phyloP scores from a whole-genome alignment of 2,329 filamentous ascomycete genomes.

The Colletotrichum godetiae region DNA sequence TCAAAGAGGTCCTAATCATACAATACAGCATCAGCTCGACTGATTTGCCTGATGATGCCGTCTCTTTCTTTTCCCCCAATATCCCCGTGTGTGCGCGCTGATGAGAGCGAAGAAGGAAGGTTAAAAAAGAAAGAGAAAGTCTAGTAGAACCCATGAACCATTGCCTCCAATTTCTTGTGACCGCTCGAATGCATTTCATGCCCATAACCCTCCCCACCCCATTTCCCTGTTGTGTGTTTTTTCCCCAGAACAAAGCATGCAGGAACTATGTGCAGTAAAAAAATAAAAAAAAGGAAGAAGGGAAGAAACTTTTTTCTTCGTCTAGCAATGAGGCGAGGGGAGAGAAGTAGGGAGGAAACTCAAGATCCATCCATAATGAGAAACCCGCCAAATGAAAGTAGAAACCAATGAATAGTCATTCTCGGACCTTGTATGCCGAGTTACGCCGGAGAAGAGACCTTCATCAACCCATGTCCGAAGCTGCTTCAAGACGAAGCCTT shows the following conservation, averaged over 20 bases:
- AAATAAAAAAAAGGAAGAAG: background rate
- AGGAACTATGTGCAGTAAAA: conserved; percentile 26
- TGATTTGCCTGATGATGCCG: background rate
- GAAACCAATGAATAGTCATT: background rate
- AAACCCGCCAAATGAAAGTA: background rate
- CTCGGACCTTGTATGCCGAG: conserved; percentile 13
- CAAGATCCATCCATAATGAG: background rate
- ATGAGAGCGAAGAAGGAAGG: background rate
- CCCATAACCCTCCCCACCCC: background rate
- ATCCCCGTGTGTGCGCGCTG: conserved; percentile 12
- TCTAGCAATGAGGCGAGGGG: conserved; percentile 25
- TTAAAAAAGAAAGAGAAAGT: conserved; percentile 8
- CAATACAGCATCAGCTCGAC: conserved; percentile 18
- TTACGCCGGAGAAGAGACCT: conserved; percentile 25
- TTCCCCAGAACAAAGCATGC: conserved; percentile 26
- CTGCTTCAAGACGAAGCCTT: background rate
- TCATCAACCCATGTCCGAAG: conserved; percentile 12
- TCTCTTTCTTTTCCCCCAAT: conserved; percentile 14
- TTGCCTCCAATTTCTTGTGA: conserved; percentile 21
- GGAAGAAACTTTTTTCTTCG: conserved; percentile 36
- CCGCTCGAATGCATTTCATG: conserved; percentile 35
- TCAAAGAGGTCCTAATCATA: conserved; percentile 19
- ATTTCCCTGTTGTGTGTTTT: background rate
- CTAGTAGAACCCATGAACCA: conserved; percentile 30
- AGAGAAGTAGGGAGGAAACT: background rate